Evolutionary conservation across 1,139 yeast genomes (phyloP).

Genomic region (Candida tropicalis): DNA sequence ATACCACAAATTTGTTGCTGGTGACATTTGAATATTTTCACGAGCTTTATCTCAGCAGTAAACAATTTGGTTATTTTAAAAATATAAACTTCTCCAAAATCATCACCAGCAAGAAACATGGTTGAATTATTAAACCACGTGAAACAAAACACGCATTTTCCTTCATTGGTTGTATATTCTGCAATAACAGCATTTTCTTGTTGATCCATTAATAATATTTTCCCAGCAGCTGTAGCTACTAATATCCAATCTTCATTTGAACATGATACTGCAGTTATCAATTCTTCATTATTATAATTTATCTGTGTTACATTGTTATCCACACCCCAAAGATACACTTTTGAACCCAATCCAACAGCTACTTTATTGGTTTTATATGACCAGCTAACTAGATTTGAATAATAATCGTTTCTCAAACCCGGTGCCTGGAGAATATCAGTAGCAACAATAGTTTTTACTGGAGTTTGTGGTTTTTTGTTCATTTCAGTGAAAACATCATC

Average conservation of each 20-base stretch:
- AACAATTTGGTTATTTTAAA: constrained; percentile 32
- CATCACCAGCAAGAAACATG: constrained; percentile 67
- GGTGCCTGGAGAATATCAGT: constrained; percentile 62
- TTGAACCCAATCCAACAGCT: constrained; percentile 68
- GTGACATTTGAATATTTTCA: constrained; percentile 48
- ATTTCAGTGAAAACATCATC: background rate
- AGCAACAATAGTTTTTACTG: constrained; percentile 14
- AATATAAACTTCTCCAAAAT: constrained; percentile 59
- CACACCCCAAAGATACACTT: constrained; percentile 70
- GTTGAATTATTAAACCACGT: constrained; percentile 57
- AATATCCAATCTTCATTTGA: constrained; percentile 51
- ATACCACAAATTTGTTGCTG: constrained; percentile 72
- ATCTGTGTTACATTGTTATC: constrained; percentile 43
- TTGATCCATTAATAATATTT: constrained; percentile 26
- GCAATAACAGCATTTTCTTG: constrained; percentile 12
- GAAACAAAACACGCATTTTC: constrained; percentile 56
- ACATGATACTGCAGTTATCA: constrained; percentile 62
- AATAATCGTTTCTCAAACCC: constrained; percentile 75
- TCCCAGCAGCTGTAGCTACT: constrained; percentile 51
- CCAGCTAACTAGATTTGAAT: constrained; percentile 80
- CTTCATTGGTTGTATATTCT: constrained; percentile 10
- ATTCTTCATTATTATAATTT: constrained; percentile 29
- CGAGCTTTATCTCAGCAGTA: constrained; percentile 14
- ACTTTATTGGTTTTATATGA: constrained; percentile 52
- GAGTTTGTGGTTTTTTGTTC: background rate